Percentiles rank a stretch among this genome's conserved stretches.
These are phyloP conservation scores for Noccaea caerulescens DNA, from an alignment of 345 rosid species.

Conservation along the genomic window DNA sequence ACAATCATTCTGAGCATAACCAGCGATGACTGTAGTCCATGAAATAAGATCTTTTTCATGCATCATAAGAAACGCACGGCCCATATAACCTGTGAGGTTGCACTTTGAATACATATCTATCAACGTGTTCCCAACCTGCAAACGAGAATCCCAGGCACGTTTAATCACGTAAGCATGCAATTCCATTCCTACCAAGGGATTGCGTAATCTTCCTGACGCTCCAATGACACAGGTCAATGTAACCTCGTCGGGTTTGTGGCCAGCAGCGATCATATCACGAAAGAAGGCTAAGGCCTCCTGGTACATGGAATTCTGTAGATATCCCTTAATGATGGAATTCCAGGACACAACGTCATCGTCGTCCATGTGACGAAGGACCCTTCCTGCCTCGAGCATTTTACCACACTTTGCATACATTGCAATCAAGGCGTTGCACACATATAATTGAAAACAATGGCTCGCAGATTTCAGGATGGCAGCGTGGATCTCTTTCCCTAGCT, in stretches of 20 bases:
- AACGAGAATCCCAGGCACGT: constrained; percentile 55
- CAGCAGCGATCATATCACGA: constrained; percentile 51
- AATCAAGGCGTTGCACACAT: constrained; percentile 72
- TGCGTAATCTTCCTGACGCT: constrained; percentile 66
- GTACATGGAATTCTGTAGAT: constrained; percentile 62
- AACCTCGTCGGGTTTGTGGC: constrained; percentile 61
- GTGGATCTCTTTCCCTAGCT: constrained; percentile 72
- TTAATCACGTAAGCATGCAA: constrained; percentile 74
- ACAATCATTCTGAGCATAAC: constrained; percentile 66
- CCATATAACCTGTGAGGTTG: constrained; percentile 57
- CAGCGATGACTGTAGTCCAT: constrained; percentile 81
- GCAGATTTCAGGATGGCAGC: constrained; percentile 61
- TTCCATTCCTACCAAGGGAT: constrained; percentile 71
- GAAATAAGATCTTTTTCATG: constrained; percentile 68
- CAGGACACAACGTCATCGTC: constrained; percentile 60
- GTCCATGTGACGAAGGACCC: constrained; percentile 47
- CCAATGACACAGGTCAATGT: constrained; percentile 54
- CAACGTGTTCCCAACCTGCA: constrained; percentile 72
- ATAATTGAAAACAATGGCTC: constrained; percentile 44
- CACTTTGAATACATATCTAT: constrained; percentile 86
- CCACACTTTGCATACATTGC: constrained; percentile 68
- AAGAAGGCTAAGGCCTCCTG: constrained; percentile 60
- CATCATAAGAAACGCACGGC: constrained; percentile 57
- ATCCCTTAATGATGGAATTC: constrained; percentile 71
- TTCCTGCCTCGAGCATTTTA: constrained; percentile 52